phyloP scores from a whole-genome alignment of 2,329 filamentous ascomycete genomes.

The Colletotrichum sp. region DNA sequence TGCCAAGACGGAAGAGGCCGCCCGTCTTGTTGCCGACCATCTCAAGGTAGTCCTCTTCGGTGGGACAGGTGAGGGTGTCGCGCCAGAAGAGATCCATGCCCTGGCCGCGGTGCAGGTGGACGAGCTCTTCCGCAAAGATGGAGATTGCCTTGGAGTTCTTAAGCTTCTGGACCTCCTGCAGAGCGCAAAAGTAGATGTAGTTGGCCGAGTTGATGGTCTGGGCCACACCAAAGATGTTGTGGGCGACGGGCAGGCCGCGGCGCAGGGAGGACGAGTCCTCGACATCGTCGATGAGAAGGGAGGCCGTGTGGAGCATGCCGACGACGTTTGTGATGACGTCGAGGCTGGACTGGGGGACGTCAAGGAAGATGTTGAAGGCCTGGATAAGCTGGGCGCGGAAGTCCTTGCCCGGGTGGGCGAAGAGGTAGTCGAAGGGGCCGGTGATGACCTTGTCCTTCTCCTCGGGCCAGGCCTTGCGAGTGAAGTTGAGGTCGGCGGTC shows the following conservation, averaged over 20 bases:
- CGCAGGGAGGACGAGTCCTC: constrained; percentile 81
- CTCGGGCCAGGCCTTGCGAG: constrained; percentile 65
- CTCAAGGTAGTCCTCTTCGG: constrained; percentile 89
- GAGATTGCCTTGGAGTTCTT: constrained; percentile 69
- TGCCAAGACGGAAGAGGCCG: constrained; percentile 81
- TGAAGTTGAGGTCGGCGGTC: constrained; percentile 60
- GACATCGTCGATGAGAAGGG: constrained; percentile 85
- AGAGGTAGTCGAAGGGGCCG: constrained; percentile 82
- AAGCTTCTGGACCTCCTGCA: constrained; percentile 76
- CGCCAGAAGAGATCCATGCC: constrained; percentile 94
- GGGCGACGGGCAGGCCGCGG: constrained; percentile 80
- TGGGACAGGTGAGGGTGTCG: constrained; percentile 82
- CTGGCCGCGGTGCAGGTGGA: constrained; percentile 86
- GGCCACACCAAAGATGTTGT: constrained; percentile 83
- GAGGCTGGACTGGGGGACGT: constrained; percentile 73
- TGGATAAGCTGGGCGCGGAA: constrained; percentile 80
- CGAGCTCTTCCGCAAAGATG: constrained; percentile 81
- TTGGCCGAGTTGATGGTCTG: constrained; percentile 93
- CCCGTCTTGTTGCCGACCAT: constrained; percentile 94
- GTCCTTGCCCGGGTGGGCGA: constrained; percentile 82
- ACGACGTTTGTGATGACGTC: constrained; percentile 80
- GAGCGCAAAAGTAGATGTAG: constrained; percentile 84
- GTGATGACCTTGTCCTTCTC: constrained; percentile 80
- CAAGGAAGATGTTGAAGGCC: constrained; percentile 81
- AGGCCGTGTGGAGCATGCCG: constrained; percentile 86